These are phyloP conservation scores for Auriscalpium microsporum DNA, from an alignment of 768 basidiomycete species.

Conservation along the genomic window DNA sequence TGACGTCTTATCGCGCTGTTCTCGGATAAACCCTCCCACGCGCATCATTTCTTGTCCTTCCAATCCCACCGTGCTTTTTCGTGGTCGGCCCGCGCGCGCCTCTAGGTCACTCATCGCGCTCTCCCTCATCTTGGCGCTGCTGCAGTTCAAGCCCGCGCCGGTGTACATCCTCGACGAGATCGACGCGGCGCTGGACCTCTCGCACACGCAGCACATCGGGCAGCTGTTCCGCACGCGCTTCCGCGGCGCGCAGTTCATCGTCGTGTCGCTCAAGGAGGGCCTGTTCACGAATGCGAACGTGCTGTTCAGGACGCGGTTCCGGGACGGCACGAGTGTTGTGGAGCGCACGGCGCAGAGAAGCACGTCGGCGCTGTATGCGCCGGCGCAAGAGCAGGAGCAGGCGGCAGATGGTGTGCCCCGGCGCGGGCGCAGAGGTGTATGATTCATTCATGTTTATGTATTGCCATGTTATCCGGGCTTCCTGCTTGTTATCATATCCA, in stretches of 20 bases:
- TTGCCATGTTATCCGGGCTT: no score
- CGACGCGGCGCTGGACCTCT: slow-evolving; percentile 92
- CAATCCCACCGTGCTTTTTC: background rate
- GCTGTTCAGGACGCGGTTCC: slow-evolving; percentile 85
- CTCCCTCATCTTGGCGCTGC: slow-evolving; percentile 94
- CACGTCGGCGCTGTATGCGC: slow-evolving; percentile 34
- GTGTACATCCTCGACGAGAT: slow-evolving; percentile 99
- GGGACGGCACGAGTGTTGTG: slow-evolving; percentile 89
- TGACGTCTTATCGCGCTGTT: background rate
- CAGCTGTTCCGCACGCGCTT: slow-evolving; percentile 96
- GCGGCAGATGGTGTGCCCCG: background rate
- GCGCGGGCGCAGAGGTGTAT: slow-evolving; percentile 1
- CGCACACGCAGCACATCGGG: slow-evolving; percentile 95
- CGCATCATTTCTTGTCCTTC: no score
- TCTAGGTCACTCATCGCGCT: slow-evolving; percentile 90
- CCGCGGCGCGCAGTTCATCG: slow-evolving; percentile 97
- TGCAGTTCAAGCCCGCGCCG: slow-evolving; percentile 98
- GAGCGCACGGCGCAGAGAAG: slow-evolving; percentile 69
- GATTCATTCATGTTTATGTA: no score
- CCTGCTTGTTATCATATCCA: no score
- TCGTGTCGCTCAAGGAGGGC: slow-evolving; percentile 94
- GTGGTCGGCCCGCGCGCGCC: background rate
- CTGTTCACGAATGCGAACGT: slow-evolving; percentile 97
- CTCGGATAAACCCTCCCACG: background rate
- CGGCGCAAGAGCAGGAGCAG: background rate